A percentile compares a stretch with the other conserved stretches of the same genome.
Conservation (phyloP, 2,329 filamentous ascomycete species). For the Sarocladiaceae sp. region DNA sequence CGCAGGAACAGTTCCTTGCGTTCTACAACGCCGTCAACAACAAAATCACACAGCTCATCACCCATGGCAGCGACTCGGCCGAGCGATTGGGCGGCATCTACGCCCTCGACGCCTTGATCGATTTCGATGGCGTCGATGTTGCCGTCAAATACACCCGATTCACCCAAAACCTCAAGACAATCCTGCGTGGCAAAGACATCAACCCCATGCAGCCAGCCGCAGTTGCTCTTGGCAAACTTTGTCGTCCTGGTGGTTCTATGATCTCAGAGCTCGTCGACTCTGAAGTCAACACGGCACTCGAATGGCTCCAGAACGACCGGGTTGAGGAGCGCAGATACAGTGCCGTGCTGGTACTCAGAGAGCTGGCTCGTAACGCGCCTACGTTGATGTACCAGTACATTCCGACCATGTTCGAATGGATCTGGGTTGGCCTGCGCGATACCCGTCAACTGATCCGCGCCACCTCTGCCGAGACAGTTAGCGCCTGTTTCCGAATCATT, state of each 20-base stretch:
- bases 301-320: slow-evolving; percentile 93
- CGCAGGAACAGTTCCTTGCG: slow-evolving; percentile 65
- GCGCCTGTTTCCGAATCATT: slow-evolving; percentile 93
- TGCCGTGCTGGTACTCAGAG: slow-evolving; percentile 82
- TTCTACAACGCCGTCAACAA: slow-evolving; percentile 53
- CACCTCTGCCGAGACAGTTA: slow-evolving; percentile 87
- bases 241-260: slow-evolving; percentile 84
- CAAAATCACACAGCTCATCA: slow-evolving; percentile 60
- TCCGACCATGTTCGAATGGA: slow-evolving; percentile 88
- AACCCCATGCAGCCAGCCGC: slow-evolving; percentile 87
- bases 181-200: slow-evolving; percentile 86
- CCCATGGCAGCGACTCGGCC: slow-evolving; percentile 77
- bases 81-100: slow-evolving; percentile 90
- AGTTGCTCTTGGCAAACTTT: slow-evolving; percentile 81
- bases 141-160: slow-evolving; percentile 93
- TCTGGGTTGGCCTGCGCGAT: slow-evolving; percentile 91
- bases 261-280: slow-evolving; percentile 95
- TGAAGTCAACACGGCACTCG: slow-evolving; percentile 90
- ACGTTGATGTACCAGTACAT: slow-evolving; percentile 96
- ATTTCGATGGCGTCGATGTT: slow-evolving; percentile 92
- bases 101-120: slow-evolving; percentile 85
- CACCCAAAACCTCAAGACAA: slow-evolving; percentile 79
- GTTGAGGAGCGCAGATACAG: slow-evolving; percentile 91
- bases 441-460: slow-evolving; percentile 85
- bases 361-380: slow-evolving; percentile 86